Evolutionary conservation across 2,329 filamentous ascomycete species (phyloP), one percentile per base, ranked within the genome.

Genomic region (Fusarium sublunatum): DNA sequence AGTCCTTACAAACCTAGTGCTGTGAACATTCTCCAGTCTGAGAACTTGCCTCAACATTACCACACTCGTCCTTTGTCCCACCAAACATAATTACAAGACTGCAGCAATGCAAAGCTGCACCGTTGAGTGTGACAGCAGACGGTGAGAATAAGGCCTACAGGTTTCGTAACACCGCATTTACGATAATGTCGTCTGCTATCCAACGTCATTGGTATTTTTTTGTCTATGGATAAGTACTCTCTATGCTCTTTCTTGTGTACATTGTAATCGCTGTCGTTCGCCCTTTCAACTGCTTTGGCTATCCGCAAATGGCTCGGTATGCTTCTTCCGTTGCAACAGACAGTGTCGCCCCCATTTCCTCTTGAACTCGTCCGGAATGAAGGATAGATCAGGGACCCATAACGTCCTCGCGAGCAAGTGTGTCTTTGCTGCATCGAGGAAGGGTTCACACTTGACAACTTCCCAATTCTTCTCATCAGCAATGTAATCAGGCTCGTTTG

Each of bases 271-370:
- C 34, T 35, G 26, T 11, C 8, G 24, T 45, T 13, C 35, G 26
- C 28, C 8, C 24, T 22, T 45, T n/a, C 19, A 28, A 22, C 13
- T 35, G 28, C 39, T 26, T 39, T 12, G 50, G 19, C 12, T 43
- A 28, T 19, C 42, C 4, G 19, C 25, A 35, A 41, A 25, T 34
- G 44, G 22, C 41, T 51, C 40, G 9, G 31, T 22, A 22, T 39
- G 35, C 29, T 67, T 62, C 55, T 80, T 86, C 65, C 86, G 85
- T 70, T 85, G 85, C 64, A 98, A 77, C 48, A 99, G 81, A 75
- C 95, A 99, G 76, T 98, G 96, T 49, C 87, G 83, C 15, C 93
- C 95, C 92, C 93, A 98, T 76, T 87, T 88, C 54, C 94, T 86
- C 68, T 83, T 86, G 64, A 87, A 88, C 57, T 82, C 83, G 38